Conservation (phyloP, 2,329 filamentous ascomycete species). For the Fusarium sp. region DNA sequence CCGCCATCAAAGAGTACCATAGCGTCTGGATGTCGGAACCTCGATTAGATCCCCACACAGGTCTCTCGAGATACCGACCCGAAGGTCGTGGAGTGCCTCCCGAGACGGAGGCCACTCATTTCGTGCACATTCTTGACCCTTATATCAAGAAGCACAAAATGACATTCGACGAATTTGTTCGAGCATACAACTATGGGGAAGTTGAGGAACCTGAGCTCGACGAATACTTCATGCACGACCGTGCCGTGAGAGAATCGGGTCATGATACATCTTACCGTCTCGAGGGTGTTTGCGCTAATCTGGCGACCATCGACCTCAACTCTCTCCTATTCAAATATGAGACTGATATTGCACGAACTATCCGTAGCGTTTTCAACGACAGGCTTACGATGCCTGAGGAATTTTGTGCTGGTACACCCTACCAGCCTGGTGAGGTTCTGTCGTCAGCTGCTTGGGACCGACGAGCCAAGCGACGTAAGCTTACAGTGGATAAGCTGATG, state of each 20-base stretch:
- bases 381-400: constrained; percentile 84
- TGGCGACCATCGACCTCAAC: constrained; percentile 95
- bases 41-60: constrained; percentile 80
- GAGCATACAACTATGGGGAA: constrained; percentile 83
- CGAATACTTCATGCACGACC: constrained; percentile 95
- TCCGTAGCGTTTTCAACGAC: constrained; percentile 87
- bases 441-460: constrained; percentile 92
- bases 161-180: constrained; percentile 85
- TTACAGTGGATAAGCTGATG: constrained; percentile 89
- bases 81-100: constrained; percentile 88
- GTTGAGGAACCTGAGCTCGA: constrained; percentile 90
- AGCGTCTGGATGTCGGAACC: constrained; percentile 87
- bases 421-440: constrained; percentile 77
- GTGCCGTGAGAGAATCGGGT: constrained; percentile 94
- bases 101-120: constrained; percentile 90
- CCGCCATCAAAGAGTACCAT: constrained; percentile 97
- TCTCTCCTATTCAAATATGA: constrained; percentile 98
- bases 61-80: constrained; percentile 86
- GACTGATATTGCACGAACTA: constrained; percentile 88
- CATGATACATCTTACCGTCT: constrained; percentile 97
- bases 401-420: constrained; percentile 76
- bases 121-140: constrained; percentile 83
- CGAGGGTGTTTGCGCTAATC: constrained; percentile 85
- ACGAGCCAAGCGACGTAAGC: constrained; percentile 84
- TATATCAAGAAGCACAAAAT: constrained; percentile 88